A percentile compares a stretch with the other conserved stretches of the same genome.
Conservation (phyloP, 1,284 basidiomycete species). For the Leucoagaricus sp. region DNA sequence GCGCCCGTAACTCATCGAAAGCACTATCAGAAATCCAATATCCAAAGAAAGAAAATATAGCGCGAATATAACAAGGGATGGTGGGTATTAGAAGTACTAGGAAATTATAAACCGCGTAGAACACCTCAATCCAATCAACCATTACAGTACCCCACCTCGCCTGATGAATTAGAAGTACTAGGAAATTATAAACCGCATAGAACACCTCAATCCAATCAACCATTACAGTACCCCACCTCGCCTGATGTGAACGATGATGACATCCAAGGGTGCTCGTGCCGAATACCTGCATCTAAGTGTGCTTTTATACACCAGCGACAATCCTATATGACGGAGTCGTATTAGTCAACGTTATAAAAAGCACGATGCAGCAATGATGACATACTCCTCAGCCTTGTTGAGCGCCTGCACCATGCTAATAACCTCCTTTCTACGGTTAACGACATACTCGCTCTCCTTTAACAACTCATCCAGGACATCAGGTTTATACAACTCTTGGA, state of each 20-base stretch:
- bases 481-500: constrained; percentile 89
- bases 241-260: background rate
- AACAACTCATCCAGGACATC: constrained; percentile 91
- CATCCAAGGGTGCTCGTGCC: background rate
- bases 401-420: constrained; percentile 86
- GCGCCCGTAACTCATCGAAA: background rate
- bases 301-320: constrained; percentile 29
- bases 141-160: too few relatives aligned
- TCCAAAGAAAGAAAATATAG: background rate
- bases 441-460: constrained; percentile 89
- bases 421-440: constrained; percentile 86
- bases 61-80: constrained; percentile 16
- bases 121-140: too few relatives aligned
- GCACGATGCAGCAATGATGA: constrained; percentile 23
- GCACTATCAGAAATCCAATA: background rate
- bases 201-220: too few relatives aligned
- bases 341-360: background rate
- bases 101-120: constrained; percentile 18
- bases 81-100: constrained; percentile 29
- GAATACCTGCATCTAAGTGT: background rate
- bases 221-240: too few relatives aligned
- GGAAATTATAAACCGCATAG: too few relatives aligned
- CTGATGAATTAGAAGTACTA: too few relatives aligned
- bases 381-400: constrained; percentile 90
- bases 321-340: constrained; percentile 18